phyloP scores from a whole-genome alignment of 345 rosid genomes.

The Triadica sebifera region DNA sequence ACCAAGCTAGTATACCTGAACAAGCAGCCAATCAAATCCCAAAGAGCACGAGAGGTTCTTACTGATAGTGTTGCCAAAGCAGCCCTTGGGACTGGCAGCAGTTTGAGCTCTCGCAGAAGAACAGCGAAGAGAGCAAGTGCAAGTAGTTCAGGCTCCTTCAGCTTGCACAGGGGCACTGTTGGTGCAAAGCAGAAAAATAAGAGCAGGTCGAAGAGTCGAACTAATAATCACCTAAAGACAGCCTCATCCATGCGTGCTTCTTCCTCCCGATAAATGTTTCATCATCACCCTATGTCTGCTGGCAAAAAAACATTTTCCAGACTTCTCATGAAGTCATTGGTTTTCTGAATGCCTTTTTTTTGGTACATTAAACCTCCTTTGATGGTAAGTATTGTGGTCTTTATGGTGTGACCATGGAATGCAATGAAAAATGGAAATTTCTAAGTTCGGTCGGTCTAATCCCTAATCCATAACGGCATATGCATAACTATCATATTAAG shows the following conservation, averaged over 20 bases:
- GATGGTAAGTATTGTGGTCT: background rate
- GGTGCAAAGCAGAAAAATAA: slow-evolving; percentile 29
- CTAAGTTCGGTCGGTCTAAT: background rate
- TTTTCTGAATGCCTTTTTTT: no score
- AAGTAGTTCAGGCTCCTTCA: slow-evolving; percentile 34
- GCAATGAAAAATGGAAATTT: background rate
- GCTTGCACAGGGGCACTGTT: slow-evolving; percentile 26
- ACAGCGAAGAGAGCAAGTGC: slow-evolving; percentile 34
- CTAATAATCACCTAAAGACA: slow-evolving; percentile 32
- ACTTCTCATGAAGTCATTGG: background rate
- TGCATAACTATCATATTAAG: no score
- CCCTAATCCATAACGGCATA: no score
- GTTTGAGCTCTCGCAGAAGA: slow-evolving; percentile 40
- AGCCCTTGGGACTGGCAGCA: slow-evolving; percentile 49
- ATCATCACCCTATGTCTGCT: background rate
- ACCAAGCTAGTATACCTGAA: slow-evolving; percentile 76
- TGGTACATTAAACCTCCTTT: background rate
- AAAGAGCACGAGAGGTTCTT: slow-evolving; percentile 63
- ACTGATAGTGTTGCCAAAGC: slow-evolving; percentile 80
- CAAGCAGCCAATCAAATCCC: slow-evolving; percentile 78
- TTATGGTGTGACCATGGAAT: background rate
- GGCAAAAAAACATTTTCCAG: background rate
- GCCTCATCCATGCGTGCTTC: slow-evolving; percentile 27
- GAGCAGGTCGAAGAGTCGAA: slow-evolving; percentile 38
- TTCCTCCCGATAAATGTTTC: slow-evolving; percentile 20